phyloP scores from a whole-genome alignment of 345 rosid genomes.

The Passiflora organensis region DNA sequence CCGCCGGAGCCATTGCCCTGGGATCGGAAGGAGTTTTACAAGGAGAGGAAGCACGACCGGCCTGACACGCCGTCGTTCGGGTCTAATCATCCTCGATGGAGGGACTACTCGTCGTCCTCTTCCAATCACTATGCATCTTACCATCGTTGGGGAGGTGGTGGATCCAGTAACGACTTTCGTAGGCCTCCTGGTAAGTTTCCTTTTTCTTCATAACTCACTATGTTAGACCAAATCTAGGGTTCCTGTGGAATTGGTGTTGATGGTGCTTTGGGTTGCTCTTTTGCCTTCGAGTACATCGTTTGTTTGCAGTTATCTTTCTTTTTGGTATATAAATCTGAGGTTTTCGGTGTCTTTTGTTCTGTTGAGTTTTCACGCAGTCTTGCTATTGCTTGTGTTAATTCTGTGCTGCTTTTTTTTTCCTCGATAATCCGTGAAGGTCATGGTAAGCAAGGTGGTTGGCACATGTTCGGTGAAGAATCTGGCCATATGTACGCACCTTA shows the following conservation, averaged over 20 bases:
- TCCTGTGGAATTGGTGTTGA: neutral
- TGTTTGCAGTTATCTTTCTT: neutral
- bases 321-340: no score
- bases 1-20: conserved; percentile 89
- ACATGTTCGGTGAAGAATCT: conserved; percentile 58
- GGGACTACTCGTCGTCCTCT: conserved; percentile 44
- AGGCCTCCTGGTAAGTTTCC: conserved; percentile 58
- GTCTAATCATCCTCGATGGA: conserved; percentile 57
- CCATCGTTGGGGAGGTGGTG: conserved; percentile 54
- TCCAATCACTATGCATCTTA: conserved; percentile 40
- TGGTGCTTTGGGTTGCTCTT: neutral
- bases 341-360: neutral
- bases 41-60: conserved; percentile 87
- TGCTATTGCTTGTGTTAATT: neutral
- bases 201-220: neutral
- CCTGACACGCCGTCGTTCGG: conserved; percentile 31
- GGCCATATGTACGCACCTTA: conserved; percentile 55
- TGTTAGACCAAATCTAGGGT: conserved; percentile 3
- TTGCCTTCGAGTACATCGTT: neutral
- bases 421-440: conserved; percentile 59
- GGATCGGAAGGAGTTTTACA: conserved; percentile 86
- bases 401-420: conserved; percentile 18
- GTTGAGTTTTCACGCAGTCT: neutral
- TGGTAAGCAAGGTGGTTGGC: conserved; percentile 84
- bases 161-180: conserved; percentile 63